Base-by-base conservation (phyloP, 306 rosid species). In the Myrica gale region DNA sequence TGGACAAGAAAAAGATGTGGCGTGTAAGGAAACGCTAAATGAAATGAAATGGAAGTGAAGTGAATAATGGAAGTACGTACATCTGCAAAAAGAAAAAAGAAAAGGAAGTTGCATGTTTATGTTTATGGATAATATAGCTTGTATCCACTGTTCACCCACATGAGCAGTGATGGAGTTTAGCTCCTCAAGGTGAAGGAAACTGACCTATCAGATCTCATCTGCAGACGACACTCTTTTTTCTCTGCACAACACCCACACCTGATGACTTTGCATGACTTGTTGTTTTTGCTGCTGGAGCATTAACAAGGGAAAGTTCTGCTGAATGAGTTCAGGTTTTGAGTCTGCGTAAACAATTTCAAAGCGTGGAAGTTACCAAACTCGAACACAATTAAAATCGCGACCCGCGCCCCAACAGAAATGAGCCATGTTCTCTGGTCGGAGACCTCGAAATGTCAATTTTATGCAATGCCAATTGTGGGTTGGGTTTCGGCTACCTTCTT, bases 21-120 rank as follows among this genome's bases (percentile, higher is more conserved):
- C 82, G 82, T 82, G 85, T 54, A 82, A 78, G 85, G 16, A 61
- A 82, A 43, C 47, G 26, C 61, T 39, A 60, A 68, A 53, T 13
- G 76, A 50, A 69, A 41, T 13, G 55, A 13, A 51, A 5, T 46
- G 32, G 55, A 2, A 15, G 5, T 46, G 45, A 54, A 53, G 58
- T 47, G 78, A 74, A 72, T 17, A 56, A 67, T 26, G 8, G 68
- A 37, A 21, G 67, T 56, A 56, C 26, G 5, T 19, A 78, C 71
- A 23, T 61, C 67, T 56, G 70, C 63, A 66, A 21, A 74, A 39
- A 52, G 47, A n/a, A n/a, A n/a, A n/a, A n/a, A n/a, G n/a, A n/a
- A 63, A 43, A 65, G n/a, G 68, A 69, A 74, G 71, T 51, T 75
- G 50, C 67, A 66, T 65, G 58, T 53, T 70, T 44, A 53, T 54